phyloP scores from a whole-genome alignment of 225 moss, liverwort and hornwort species.

The Polytrichum commune region DNA sequence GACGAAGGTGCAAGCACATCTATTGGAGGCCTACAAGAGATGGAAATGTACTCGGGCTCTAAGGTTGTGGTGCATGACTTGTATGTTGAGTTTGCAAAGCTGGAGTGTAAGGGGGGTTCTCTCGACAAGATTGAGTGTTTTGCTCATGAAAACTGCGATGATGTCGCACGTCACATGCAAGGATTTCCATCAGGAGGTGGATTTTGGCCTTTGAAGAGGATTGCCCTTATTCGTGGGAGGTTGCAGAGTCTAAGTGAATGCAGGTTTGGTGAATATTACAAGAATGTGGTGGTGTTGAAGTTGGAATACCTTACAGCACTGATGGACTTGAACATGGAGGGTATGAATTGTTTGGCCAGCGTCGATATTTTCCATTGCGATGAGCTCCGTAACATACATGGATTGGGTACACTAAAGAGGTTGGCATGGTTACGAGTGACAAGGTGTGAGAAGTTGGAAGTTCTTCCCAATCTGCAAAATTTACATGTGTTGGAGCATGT shows the following conservation, averaged over 20 bases:
- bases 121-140: not conserved
- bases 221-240: not conserved
- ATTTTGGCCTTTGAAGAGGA: conserved; percentile 1
- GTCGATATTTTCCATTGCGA: not conserved
- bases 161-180: not conserved
- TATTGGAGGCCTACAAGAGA: too few species aligned
- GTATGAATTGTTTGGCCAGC: not conserved
- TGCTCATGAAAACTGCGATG: not conserved
- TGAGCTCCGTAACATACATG: not conserved
- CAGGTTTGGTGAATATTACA: not conserved
- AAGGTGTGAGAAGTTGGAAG: not conserved
- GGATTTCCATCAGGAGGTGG: not conserved
- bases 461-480: not conserved
- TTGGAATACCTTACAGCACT: not conserved
- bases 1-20: too few species aligned
- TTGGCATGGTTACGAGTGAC: conserved; percentile 3
- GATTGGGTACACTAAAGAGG: not conserved
- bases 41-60: not conserved
- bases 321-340: not conserved
- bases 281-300: not conserved
- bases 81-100: not conserved
- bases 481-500: not conserved
- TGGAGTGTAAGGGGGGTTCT: not conserved
- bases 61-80: not conserved
- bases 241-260: not conserved